Percentiles rank a stretch among this genome's conserved stretches.
Evolutionary conservation across 805 yeast genomes (phyloP).

Genomic region (Metschnikowia continentalis): DNA sequence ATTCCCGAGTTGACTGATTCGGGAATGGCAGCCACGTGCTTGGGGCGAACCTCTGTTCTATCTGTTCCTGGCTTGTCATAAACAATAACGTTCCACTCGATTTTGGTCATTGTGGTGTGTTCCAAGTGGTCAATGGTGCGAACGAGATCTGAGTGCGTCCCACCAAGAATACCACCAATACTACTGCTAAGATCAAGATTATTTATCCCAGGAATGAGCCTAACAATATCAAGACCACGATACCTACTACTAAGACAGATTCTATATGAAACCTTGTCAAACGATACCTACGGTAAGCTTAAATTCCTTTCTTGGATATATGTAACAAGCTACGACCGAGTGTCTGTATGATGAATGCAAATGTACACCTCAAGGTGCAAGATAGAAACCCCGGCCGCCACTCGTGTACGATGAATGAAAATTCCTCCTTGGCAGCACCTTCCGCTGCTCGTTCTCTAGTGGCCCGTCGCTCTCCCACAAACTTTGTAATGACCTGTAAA

Average conservation of each 20-base stretch:
- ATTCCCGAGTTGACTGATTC: conserved; percentile 35
- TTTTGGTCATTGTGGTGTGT: conserved; percentile 13
- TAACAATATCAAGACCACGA: not conserved
- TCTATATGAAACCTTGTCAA: not conserved
- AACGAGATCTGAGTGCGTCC: not conserved
- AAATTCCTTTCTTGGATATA: not conserved
- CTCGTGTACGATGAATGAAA: not conserved
- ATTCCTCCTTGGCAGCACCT: not conserved
- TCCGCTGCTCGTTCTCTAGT: not conserved
- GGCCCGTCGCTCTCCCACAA: not conserved
- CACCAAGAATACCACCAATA: not conserved
- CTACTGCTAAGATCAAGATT: not conserved
- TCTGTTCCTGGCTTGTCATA: conserved; percentile 66
- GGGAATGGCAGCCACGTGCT: conserved; percentile 50
- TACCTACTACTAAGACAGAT: not conserved
- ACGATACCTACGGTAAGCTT: not conserved
- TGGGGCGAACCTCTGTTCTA: conserved; percentile 48
- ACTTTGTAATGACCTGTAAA: not conserved
- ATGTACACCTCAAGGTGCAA: conserved; percentile 6
- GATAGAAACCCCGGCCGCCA: not conserved
- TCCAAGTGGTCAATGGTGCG: not conserved
- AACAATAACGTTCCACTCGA: conserved; percentile 50
- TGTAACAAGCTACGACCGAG: conserved; percentile 1
- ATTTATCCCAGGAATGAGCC: not conserved
- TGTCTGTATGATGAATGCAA: conserved; percentile 17